Conservation (phyloP, 768 basidiomycete genomes). For the Hydnum rufescens region DNA sequence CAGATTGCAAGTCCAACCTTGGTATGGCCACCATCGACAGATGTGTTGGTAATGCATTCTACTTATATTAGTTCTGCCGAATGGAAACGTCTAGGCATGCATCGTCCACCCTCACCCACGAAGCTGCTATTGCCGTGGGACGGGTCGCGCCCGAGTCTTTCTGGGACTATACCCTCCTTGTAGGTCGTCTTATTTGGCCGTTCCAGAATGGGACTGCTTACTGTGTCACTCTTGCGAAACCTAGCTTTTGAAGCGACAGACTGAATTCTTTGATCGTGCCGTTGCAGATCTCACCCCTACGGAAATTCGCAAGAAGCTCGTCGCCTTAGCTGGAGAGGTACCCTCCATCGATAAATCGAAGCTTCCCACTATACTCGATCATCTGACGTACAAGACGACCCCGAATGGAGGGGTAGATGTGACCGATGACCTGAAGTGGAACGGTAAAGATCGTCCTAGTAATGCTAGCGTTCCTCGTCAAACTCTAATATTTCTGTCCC, state of each 20-base stretch:
- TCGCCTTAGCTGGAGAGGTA: slow-evolving; percentile 27
- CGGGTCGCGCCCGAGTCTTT: slow-evolving; percentile 55
- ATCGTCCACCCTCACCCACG: slow-evolving; percentile 55
- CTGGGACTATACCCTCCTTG: slow-evolving; percentile 55
- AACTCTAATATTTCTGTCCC: neutral
- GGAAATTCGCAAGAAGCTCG: slow-evolving; percentile 58
- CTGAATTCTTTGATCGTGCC: slow-evolving; percentile 64
- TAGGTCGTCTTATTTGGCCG: slow-evolving; percentile 17
- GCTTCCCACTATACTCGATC: slow-evolving; percentile 35
- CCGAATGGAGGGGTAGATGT: slow-evolving; percentile 70
- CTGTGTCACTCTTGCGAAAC: neutral
- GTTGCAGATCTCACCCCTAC: slow-evolving; percentile 41
- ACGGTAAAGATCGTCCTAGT: slow-evolving; percentile 30
- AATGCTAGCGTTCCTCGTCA: neutral
- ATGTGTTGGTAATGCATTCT: slow-evolving; percentile 26
- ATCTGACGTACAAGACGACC: slow-evolving; percentile 36
- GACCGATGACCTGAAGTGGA: slow-evolving; percentile 76
- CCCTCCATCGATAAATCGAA: slow-evolving; percentile 31
- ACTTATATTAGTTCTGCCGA: slow-evolving; percentile 1
- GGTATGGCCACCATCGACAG: slow-evolving; percentile 19
- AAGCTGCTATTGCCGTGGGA: slow-evolving; percentile 62
- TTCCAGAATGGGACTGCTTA: neutral
- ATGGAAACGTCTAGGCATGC: slow-evolving; percentile 56
- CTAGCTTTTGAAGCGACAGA: slow-evolving; percentile 59
- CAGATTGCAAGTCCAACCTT: slow-evolving; percentile 19